Conservation (phyloP, 148 eudicot genomes). For the Arctostaphylos glauca region DNA sequence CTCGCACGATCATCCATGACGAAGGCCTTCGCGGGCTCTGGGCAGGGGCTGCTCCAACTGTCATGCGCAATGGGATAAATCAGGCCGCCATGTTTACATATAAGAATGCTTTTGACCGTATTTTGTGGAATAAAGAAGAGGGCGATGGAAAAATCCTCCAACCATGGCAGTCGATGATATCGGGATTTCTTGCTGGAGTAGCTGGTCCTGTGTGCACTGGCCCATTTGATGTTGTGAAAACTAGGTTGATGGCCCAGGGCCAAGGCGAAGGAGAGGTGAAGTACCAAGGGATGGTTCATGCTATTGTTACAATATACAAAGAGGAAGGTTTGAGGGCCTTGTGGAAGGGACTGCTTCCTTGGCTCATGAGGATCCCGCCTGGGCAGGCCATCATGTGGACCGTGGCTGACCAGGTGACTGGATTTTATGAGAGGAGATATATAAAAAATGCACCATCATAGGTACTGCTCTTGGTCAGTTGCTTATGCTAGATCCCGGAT, state of each 20-base stretch:
- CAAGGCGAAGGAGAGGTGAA: constrained; percentile 46
- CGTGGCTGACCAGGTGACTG: constrained; percentile 86
- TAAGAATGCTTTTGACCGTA: constrained; percentile 62
- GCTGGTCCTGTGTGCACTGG: constrained; percentile 91
- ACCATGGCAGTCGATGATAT: constrained; percentile 94
- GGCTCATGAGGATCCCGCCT: constrained; percentile 96
- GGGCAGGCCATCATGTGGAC: constrained; percentile 98
- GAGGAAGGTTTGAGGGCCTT: constrained; percentile 80
- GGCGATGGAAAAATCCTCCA: constrained; percentile 78
- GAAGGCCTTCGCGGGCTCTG: constrained; percentile 82
- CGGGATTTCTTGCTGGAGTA: constrained; percentile 91
- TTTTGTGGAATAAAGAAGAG: constrained; percentile 79
- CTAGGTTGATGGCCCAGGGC: constrained; percentile 91
- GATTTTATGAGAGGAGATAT: no score
- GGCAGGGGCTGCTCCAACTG: constrained; percentile 95
- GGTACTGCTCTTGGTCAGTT: no score
- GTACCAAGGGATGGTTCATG: constrained; percentile 85
- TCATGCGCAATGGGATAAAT: constrained; percentile 92
- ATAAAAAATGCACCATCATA: no score
- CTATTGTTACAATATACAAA: constrained; percentile 61
- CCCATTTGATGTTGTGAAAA: constrained; percentile 92
- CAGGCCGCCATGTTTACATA: constrained; percentile 94
- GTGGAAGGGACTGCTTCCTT: constrained; percentile 85
- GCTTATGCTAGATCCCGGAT: no score
- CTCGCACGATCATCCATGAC: constrained; percentile 67